Base-by-base conservation (phyloP, 2,329 filamentous ascomycete genomes). In the Penicillium sp. region DNA sequence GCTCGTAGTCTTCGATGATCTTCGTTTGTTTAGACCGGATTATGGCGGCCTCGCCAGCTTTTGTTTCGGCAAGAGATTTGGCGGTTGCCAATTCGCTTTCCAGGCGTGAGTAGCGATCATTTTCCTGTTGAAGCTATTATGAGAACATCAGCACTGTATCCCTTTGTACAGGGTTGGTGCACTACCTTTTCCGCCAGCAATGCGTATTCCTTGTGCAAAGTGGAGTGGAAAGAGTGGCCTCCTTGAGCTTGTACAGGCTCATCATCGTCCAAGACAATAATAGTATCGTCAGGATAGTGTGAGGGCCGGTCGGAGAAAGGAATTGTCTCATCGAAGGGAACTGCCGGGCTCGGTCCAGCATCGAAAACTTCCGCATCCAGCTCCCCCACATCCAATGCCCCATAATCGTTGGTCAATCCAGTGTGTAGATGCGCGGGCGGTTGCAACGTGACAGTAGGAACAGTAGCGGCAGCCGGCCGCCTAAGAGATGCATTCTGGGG, bases 31-130 rank as follows among this genome's bases (percentile, higher is more conserved):
- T 88, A 21, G 83, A 79, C 15, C 87, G 82, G 19, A 89, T 82
- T 45, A 88, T 89, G 44, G 86, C 82, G 46, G 86, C 86, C 70
- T 89, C 87, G 35, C 87, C 87, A 7, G 83, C 76, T 71, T 86
- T 87, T 26, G 81, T 79, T 61, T 79, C 76, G 2, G 80, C 79
- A 45, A 78, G 70, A 13, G 74, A 73, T 66, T 75, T 81, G 21
- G 79, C 78, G 17, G 72, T 70, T 49, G 68, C 67, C 21, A 82
- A 64, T 47, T 81, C 78, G 55, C 75, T 71, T 44, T 72, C 69
- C 8, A 81, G 70, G 55, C 71, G 70, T 49, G 81, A 69, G 5
- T 81, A 72, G 56, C 72, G 71, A 59, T 81, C 75, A 54, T 75
- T 74, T 65, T 83, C 78, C 58, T 69, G 71, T 51, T 75, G 70